Percentiles rank a stretch among this genome's conserved stretches.
These are phyloP conservation scores for Blastocystis sp. DNA, from an alignment of 352 stramenopile genomes.

Conservation along the genomic window DNA sequence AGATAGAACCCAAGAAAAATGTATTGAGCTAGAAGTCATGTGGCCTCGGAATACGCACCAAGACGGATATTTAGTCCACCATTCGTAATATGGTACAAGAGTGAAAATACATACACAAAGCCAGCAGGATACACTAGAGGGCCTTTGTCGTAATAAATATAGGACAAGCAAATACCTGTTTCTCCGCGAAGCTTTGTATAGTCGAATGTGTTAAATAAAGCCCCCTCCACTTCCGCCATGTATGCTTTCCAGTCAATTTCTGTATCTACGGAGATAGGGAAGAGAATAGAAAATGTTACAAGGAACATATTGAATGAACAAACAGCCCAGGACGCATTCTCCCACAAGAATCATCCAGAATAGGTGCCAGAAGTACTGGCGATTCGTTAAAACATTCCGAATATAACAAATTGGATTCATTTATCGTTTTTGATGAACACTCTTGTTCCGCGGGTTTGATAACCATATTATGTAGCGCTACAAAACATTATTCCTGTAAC, in stretches of 20 bases:
- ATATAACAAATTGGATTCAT: background rate
- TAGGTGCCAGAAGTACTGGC: slow-evolving; percentile 59
- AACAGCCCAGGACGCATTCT: background rate
- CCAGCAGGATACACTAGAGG: slow-evolving; percentile 94
- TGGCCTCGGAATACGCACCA: slow-evolving; percentile 61
- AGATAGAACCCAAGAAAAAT: slow-evolving; percentile 90
- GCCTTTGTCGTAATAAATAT: slow-evolving; percentile 65
- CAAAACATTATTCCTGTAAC: background rate
- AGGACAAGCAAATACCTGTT: slow-evolving; percentile 67
- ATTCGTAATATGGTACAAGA: slow-evolving; percentile 82
- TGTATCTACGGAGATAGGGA: slow-evolving; percentile 71
- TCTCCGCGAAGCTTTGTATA: slow-evolving; percentile 88
- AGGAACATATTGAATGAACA: slow-evolving; percentile 54
- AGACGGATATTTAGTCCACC: slow-evolving; percentile 73
- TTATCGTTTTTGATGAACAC: background rate
- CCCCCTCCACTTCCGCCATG: slow-evolving; percentile 91
- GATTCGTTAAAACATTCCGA: slow-evolving; percentile 44
- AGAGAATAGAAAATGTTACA: background rate
- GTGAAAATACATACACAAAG: slow-evolving; percentile 91
- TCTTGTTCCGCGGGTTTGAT: background rate
- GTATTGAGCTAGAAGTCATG: slow-evolving; percentile 75
- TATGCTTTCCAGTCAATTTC: slow-evolving; percentile 98
- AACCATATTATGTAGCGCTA: background rate
- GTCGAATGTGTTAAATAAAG: slow-evolving; percentile 84
- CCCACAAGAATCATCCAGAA: slow-evolving; percentile 39